Percentiles rank a stretch among this genome's conserved stretches.
Conservation (phyloP, 2,329 filamentous ascomycete species). For the Talaromyces sp. region DNA sequence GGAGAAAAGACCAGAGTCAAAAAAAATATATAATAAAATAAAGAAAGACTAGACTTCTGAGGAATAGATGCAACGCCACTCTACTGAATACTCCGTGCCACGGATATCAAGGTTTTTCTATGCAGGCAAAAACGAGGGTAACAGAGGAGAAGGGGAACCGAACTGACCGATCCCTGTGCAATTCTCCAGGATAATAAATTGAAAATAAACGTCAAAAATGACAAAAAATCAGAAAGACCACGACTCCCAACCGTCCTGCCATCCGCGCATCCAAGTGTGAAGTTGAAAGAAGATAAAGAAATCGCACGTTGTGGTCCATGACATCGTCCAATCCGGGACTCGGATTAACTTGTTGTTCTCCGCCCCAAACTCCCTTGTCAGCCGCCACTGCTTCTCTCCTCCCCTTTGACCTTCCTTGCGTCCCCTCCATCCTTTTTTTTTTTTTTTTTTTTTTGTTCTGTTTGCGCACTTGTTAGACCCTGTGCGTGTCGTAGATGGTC, state of each 20-base stretch:
- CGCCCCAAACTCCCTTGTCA: constrained; percentile 35
- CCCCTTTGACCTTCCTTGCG: constrained; percentile 24
- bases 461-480: not conserved
- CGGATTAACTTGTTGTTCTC: constrained; percentile 32
- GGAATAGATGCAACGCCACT: no score
- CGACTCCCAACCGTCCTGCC: no score
- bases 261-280: no score
- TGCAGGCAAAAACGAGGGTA: not conserved
- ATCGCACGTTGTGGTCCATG: constrained; percentile 12
- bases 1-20: no score
- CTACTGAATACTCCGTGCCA: no score
- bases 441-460: no score
- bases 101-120: not conserved
- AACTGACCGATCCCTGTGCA: no score
- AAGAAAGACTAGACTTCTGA: no score
- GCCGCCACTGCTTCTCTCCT: constrained; percentile 31
- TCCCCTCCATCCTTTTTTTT: constrained; percentile 7
- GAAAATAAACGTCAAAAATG: no score
- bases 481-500: constrained; percentile 25
- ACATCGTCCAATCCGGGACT: constrained; percentile 14
- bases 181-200: no score
- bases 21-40: no score
- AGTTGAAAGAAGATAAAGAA: not conserved
- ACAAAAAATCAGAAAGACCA: no score
- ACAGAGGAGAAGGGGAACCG: not conserved